These are phyloP conservation scores for Phytophthora constricta DNA, from an alignment of 352 stramenopile genomes.

Conservation along the genomic window DNA sequence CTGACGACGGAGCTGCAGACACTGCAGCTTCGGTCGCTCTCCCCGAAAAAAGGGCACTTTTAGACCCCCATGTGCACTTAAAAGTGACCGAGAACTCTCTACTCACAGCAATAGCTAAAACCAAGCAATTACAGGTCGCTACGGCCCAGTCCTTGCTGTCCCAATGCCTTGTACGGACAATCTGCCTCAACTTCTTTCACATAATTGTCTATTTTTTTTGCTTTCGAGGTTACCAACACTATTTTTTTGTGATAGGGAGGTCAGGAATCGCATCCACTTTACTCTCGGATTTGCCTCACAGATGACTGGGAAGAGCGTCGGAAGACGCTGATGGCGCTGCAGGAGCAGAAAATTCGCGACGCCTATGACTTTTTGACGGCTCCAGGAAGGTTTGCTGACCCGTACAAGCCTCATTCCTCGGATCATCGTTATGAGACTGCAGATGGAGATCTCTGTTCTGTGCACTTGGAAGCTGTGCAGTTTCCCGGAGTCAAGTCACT, in stretches of 20 bases:
- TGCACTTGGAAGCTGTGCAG: constrained; percentile 30
- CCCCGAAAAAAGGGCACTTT: not conserved
- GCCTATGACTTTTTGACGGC: constrained; percentile 28
- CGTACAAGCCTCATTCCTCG: constrained; percentile 23
- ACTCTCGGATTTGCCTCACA: constrained; percentile 30
- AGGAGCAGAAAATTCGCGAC: constrained; percentile 28
- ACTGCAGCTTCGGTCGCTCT: not conserved
- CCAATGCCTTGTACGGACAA: constrained; percentile 17
- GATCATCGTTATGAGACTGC: constrained; percentile 32
- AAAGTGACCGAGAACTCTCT: not conserved
- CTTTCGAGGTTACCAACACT: not conserved
- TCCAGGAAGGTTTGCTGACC: not conserved
- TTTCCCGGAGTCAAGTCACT: constrained; percentile 40
- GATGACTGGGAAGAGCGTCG: constrained; percentile 22
- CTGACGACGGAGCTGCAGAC: not conserved
- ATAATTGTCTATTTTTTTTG: constrained; percentile 1
- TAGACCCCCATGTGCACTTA: not conserved
- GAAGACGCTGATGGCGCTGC: constrained; percentile 20
- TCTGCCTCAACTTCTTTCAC: not conserved
- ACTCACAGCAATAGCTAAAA: not conserved
- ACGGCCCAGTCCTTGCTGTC: constrained; percentile 33
- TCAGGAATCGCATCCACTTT: constrained; percentile 32
- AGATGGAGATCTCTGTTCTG: constrained; percentile 34
- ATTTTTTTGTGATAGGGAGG: constrained; percentile 9
- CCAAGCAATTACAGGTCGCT: constrained; percentile 31